Conservation (phyloP, 371 early-diverging fungal genomes). For the Lichtheimia ornata region DNA sequence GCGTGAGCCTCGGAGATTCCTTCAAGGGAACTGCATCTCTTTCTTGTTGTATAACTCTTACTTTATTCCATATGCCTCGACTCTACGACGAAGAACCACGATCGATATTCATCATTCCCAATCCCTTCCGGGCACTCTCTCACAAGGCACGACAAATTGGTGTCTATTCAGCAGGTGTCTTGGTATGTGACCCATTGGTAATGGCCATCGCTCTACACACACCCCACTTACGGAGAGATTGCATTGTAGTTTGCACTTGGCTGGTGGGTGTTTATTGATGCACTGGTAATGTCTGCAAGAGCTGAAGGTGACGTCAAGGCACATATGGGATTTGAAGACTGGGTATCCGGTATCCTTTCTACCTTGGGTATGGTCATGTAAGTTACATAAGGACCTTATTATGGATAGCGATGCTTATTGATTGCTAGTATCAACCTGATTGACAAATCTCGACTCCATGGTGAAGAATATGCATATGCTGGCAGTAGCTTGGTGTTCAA, state of each 20-base stretch:
- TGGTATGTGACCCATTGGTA: constrained; percentile 32
- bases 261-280: constrained; percentile 88
- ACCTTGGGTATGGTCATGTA: constrained; percentile 81
- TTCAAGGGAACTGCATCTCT: neutral
- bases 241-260: constrained; percentile 70
- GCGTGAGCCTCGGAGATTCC: too few relatives aligned
- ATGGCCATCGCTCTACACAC: neutral
- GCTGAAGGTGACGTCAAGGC: constrained; percentile 23
- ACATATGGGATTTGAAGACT: constrained; percentile 74
- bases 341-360: constrained; percentile 77
- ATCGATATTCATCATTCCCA: constrained; percentile 44
- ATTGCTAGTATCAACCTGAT: constrained; percentile 53
- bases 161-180: constrained; percentile 54
- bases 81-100: constrained; percentile 44
- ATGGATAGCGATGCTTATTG: neutral
- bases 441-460: constrained; percentile 58
- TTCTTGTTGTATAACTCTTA: neutral
- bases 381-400: constrained; percentile 10
- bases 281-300: constrained; percentile 48
- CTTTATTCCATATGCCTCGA: constrained; percentile 13
- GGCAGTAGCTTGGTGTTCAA: constrained; percentile 61
- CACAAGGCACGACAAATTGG: constrained; percentile 56
- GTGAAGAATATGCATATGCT: constrained; percentile 49
- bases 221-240: neutral
- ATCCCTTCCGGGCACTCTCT: constrained; percentile 44